Evolutionary conservation across 2,329 filamentous ascomycete genomes (phyloP).

Genomic region (Dryadomyces quercus-mongolicae): DNA sequence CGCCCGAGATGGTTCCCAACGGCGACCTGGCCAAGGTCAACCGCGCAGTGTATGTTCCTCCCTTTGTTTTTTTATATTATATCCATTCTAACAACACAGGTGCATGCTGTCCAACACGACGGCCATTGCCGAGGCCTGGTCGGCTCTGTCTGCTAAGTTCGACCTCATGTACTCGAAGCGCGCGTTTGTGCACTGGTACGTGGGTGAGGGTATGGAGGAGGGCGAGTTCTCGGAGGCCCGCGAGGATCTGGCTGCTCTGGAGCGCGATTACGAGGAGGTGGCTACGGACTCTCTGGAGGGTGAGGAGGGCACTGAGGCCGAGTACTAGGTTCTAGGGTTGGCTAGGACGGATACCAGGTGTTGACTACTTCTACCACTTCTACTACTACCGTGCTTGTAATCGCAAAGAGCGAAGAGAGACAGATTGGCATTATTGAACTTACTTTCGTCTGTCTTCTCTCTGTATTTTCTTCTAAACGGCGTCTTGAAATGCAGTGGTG

Average conservation of each 20-base stretch:
- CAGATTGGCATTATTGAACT: slow-evolving; percentile 2
- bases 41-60: slow-evolving; percentile 72
- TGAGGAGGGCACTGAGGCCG: slow-evolving; percentile 73
- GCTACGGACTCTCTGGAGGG: slow-evolving; percentile 85
- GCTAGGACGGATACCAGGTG: not conserved
- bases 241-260: slow-evolving; percentile 93
- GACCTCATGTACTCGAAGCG: slow-evolving; percentile 99
- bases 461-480: no score
- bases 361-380: not conserved
- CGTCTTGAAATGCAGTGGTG: no score
- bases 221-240: slow-evolving; percentile 99
- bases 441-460: no score
- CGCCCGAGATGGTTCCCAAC: slow-evolving; percentile 55
- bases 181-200: slow-evolving; percentile 99
- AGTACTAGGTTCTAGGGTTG: slow-evolving; percentile 56
- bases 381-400: slow-evolving; percentile 1
- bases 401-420: slow-evolving; percentile 1
- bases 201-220: slow-evolving; percentile 99
- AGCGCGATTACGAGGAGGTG: slow-evolving; percentile 98
- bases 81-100: slow-evolving; percentile 31
- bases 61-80: not conserved
- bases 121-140: slow-evolving; percentile 97
- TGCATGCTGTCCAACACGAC: slow-evolving; percentile 99
- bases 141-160: slow-evolving; percentile 92
- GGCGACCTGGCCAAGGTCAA: slow-evolving; percentile 96